Percentiles rank a stretch among this genome's conserved stretches.
These are phyloP conservation scores for Leccinum fuscescens DNA, from an alignment of 1,284 basidiomycete genomes.

Conservation along the genomic window DNA sequence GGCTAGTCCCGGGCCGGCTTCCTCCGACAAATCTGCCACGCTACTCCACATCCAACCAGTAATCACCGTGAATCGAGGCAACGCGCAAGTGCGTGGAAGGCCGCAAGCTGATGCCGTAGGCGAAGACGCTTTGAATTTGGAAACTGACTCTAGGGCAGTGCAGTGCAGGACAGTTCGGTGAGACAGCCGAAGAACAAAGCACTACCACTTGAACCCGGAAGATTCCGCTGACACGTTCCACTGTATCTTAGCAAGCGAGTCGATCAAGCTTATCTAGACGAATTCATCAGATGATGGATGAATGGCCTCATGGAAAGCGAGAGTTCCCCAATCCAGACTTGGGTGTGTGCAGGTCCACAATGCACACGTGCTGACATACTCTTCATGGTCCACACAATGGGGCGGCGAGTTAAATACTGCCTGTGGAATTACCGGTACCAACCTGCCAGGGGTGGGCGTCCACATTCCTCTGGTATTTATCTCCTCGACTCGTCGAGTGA, in stretches of 20 bases:
- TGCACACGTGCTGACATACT: slow-evolving; percentile 16
- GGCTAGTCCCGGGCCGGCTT: neutral
- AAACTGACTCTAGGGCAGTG: neutral
- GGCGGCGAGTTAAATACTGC: slow-evolving; percentile 29
- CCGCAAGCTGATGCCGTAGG: neutral
- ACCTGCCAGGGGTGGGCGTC: neutral
- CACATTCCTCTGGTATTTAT: slow-evolving; percentile 2
- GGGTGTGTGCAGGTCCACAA: slow-evolving; percentile 25
- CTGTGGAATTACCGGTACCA: neutral
- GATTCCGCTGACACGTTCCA: slow-evolving; percentile 18
- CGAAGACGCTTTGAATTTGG: neutral
- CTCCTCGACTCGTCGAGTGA: slow-evolving; percentile 7
- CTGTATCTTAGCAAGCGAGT: slow-evolving; percentile 1
- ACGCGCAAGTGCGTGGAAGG: neutral
- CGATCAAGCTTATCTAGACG: slow-evolving; percentile 11
- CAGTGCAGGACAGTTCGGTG: neutral
- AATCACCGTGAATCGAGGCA: slow-evolving; percentile 19
- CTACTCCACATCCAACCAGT: slow-evolving; percentile 6
- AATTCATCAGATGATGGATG: slow-evolving; percentile 11
- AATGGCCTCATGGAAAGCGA: slow-evolving; percentile 19
- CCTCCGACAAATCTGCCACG: neutral
- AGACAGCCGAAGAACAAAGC: slow-evolving; percentile 12
- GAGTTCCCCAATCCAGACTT: slow-evolving; percentile 18
- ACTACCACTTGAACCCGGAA: slow-evolving; percentile 11
- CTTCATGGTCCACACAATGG: slow-evolving; percentile 8